phyloP scores from a whole-genome alignment of 768 basidiomycete genomes.

The Podaxis sp. region DNA sequence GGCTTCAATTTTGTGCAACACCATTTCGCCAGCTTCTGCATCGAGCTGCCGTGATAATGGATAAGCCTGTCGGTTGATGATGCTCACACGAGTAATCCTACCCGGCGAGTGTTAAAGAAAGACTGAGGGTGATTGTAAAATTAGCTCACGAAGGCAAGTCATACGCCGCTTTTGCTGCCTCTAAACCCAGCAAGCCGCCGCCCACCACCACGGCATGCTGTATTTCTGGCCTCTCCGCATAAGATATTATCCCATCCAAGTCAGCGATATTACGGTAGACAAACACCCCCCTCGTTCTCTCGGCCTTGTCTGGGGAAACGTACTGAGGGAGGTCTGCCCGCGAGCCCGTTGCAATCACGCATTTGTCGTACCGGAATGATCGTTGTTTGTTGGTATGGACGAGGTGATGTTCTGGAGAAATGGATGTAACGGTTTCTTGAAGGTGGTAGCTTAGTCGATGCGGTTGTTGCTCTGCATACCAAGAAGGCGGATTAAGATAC shows the following conservation, averaged over 20 bases:
- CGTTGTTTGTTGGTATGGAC: slow-evolving; percentile 47
- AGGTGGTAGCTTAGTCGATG: slow-evolving; percentile 53
- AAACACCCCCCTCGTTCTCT: slow-evolving; percentile 54
- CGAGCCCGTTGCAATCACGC: slow-evolving; percentile 71
- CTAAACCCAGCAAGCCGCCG: slow-evolving; percentile 70
- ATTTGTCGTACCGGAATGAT: slow-evolving; percentile 55
- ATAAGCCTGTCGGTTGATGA: slow-evolving; percentile 50
- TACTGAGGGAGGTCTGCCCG: slow-evolving; percentile 62
- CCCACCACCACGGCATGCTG: slow-evolving; percentile 60
- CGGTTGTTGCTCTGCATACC: slow-evolving; percentile 61
- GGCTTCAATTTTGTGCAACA: slow-evolving; percentile 55
- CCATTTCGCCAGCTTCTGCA: slow-evolving; percentile 57
- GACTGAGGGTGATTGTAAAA: slow-evolving; percentile 4
- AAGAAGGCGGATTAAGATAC: slow-evolving; percentile 54
- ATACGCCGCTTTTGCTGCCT: slow-evolving; percentile 71
- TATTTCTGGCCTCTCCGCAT: slow-evolving; percentile 45
- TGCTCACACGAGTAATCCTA: slow-evolving; percentile 46
- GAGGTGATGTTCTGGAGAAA: slow-evolving; percentile 38
- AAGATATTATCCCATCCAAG: slow-evolving; percentile 61
- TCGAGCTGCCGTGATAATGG: slow-evolving; percentile 63
- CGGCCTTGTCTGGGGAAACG: slow-evolving; percentile 38
- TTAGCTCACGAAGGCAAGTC: slow-evolving; percentile 45
- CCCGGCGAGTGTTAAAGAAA: not conserved
- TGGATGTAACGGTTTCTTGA: slow-evolving; percentile 44
- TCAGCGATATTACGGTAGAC: slow-evolving; percentile 75